Percentiles rank a stretch among this genome's conserved stretches.
Evolutionary conservation across 495 filamentous ascomycete genomes (phyloP).

Genomic region (Clavariopsis aquatica): DNA sequence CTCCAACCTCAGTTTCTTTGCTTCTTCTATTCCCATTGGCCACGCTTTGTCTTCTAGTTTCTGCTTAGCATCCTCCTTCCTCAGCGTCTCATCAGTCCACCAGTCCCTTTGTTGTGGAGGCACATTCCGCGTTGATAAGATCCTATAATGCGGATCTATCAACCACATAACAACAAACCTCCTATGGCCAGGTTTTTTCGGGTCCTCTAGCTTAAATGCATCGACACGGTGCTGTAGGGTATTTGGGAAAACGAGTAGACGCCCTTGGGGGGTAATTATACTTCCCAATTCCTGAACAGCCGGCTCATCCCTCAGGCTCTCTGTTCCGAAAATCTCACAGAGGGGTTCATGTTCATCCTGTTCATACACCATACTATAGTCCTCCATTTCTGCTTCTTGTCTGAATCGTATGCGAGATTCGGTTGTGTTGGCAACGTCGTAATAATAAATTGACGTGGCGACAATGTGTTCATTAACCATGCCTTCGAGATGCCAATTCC

Average conservation of each 20-base stretch:
- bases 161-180: slow-evolving; percentile 41
- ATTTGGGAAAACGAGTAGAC: slow-evolving; percentile 40
- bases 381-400: neutral
- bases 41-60: no score
- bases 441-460: slow-evolving; percentile 46
- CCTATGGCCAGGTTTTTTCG: slow-evolving; percentile 37
- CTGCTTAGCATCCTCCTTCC: neutral
- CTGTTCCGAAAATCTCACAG: neutral
- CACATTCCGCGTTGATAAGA: slow-evolving; percentile 28
- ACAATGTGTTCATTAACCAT: slow-evolving; percentile 25
- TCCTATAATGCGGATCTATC: slow-evolving; percentile 38
- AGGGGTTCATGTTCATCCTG: neutral
- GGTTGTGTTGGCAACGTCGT: slow-evolving; percentile 60
- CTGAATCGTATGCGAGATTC: slow-evolving; percentile 5
- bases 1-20: no score
- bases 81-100: slow-evolving; percentile 1
- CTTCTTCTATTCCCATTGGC: no score
- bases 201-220: slow-evolving; percentile 36
- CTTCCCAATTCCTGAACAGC: slow-evolving; percentile 5
- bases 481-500: slow-evolving; percentile 18
- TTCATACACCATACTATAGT: neutral
- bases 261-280: slow-evolving; percentile 22
- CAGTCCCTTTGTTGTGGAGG: slow-evolving; percentile 35
- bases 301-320: neutral
- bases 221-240: slow-evolving; percentile 39